Base-by-base conservation (phyloP, 1,284 basidiomycete genomes). In the Ustilago cynodontis region DNA sequence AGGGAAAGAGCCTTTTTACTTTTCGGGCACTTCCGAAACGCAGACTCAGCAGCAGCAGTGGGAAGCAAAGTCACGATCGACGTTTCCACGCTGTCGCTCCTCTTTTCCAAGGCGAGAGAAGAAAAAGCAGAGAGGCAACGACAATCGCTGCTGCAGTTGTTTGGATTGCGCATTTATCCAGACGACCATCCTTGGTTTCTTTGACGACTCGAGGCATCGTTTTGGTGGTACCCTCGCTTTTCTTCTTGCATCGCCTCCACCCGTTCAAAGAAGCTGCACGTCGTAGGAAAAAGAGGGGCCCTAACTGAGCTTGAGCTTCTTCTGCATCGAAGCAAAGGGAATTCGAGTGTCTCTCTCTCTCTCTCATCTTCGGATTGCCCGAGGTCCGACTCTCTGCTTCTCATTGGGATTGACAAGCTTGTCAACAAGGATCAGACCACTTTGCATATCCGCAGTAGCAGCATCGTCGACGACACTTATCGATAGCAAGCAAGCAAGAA, bases 281-380 rank as follows among this genome's bases (percentile, higher is more conserved):
- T 49, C 26, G 24, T 16, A 26, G 47, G 26, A 49, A 49, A 49
- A 49, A 49, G 16, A 18, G 14, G 20, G n/a, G n/a, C n/a, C n/a
- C n/a, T n/a, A n/a, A 10, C 26, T 22, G n/a, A 49, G 22, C 47
- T 49, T 49, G n/a, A 49, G 47, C 20, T 28, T 49, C 47, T 49
- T 24, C 47, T 49, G 47, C 47, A 49, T 49, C 47, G 24, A 49
- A 49, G 47, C 47, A 26, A 49, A 13, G 28, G 13, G 8, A 49
- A 28, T 10, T 20, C 24, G 28, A n/a, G 13, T 16, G 11, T 16
- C 9, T 26, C 24, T 28, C 18, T 26, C 47, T 11, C 22, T 28
- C n/a, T 49, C 14, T n/a, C 47, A n/a, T 8, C 24, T 26, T 28
- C 47, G 47, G 47, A 49, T 26, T 11, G 31, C 31, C 31, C 31